Evolutionary conservation across 371 early-diverging fungal genomes (phyloP), one percentile per base, ranked within the genome.

Genomic region (Lichtheimia ornata): DNA sequence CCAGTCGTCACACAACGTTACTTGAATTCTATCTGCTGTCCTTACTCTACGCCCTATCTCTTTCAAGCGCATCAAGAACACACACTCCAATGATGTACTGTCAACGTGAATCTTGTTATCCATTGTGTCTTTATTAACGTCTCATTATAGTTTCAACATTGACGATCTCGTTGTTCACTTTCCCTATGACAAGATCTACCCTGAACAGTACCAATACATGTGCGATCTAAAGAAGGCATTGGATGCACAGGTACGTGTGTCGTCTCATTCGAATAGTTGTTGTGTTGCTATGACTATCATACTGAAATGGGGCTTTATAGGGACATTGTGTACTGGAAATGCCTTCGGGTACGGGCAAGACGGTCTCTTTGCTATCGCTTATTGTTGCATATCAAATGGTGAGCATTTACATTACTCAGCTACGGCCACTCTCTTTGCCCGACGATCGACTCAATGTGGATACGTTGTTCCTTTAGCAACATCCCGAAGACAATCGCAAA

Each of bases 281-380:
- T 25, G 11, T 18, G 9, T 41, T 30, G 20, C 25, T 35, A 41
- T 17, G 9, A 45, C 41, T n/a, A 12, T 24, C 45, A 18, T 47
- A 47, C 47, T 47, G 47, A 47, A 13, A 18, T 47, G 5, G 35
- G 35, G 11, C 2, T 35, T 0, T 11, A 9, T 66, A 94, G 91
- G 98, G 99, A 35, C 96, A 97, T 67, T 91, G 94, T 65, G 84
- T 99, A 53, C 84, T 99, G 15, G 99, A 99, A 83, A 99, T 99
- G 99, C 99, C 99, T 54, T 99, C 99, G 15, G 99, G 99, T 45
- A 99, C 99, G 0, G 99, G 99, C 14, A 99, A 99, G 78, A 99
- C 99, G 1, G 88, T 99, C 11, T 92, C 98, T 14, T 82, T 99
- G 14, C 79, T 99, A 4, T 97, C 99, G 24, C 82, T 99, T 4